A percentile compares a stretch with the other conserved stretches of the same genome.
Conservation (phyloP, 2,329 filamentous ascomycete genomes). For the Cercospora sojina region DNA sequence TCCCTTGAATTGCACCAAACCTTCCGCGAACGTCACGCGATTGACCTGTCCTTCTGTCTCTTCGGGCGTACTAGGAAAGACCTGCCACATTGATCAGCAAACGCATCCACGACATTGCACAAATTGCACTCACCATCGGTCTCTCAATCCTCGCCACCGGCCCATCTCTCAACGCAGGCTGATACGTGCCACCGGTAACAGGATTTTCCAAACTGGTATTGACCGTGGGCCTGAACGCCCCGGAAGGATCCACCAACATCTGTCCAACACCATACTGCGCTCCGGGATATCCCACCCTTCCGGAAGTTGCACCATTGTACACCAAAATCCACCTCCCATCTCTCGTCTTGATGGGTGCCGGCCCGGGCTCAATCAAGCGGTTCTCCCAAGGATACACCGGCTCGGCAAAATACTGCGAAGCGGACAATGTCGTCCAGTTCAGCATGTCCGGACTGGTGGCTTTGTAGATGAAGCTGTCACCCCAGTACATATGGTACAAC, state of each 20-base stretch:
- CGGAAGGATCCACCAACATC: conserved; percentile 37
- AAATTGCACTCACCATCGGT: conserved; percentile 23
- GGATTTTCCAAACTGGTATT: conserved; percentile 21
- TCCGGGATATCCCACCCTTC: conserved; percentile 31
- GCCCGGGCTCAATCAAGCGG: conserved; percentile 37
- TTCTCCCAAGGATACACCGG: conserved; percentile 38
- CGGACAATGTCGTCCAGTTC: conserved; percentile 33
- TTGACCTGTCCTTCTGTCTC: conserved; percentile 38
- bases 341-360: conserved; percentile 38
- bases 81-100: background rate
- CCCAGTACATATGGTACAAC: conserved; percentile 40
- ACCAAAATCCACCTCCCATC: conserved; percentile 39
- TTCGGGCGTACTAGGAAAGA: conserved; percentile 31
- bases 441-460: conserved; percentile 37
- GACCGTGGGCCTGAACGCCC: conserved; percentile 18
- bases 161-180: conserved; percentile 27
- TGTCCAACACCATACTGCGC: conserved; percentile 38
- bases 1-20: conserved; percentile 38
- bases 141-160: conserved; percentile 37
- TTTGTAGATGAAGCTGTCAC: conserved; percentile 37
- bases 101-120: background rate
- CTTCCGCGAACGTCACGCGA: conserved; percentile 38
- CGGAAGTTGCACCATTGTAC: conserved; percentile 36
- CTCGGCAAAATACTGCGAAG: conserved; percentile 28
- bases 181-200: conserved; percentile 19